A percentile compares a stretch with the other conserved stretches of the same genome.
These are phyloP conservation scores for Geotrichum australiense DNA, from an alignment of 1,139 yeast genomes.

Conservation along the genomic window DNA sequence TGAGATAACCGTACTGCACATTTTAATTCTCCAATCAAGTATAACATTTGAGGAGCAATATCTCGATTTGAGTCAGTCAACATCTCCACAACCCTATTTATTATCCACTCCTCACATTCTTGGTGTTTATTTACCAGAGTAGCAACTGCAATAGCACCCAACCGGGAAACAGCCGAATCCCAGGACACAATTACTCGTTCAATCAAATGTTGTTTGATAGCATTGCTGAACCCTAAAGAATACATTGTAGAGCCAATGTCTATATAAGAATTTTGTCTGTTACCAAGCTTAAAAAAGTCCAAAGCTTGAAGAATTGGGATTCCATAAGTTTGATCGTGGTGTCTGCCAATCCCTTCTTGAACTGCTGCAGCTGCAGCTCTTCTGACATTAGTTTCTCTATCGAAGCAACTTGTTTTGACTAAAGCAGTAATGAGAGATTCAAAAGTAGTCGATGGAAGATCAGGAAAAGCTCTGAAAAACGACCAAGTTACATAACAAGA, in stretches of 20 bases:
- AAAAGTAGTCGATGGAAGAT: conserved; percentile 28
- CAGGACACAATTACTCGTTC: conserved; percentile 31
- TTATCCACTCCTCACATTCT: not conserved
- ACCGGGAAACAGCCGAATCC: conserved; percentile 38
- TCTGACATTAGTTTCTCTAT: conserved; percentile 64
- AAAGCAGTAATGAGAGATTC: conserved; percentile 28
- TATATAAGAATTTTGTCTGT: conserved; percentile 36
- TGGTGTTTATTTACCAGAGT: conserved; percentile 6
- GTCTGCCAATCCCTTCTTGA: conserved; percentile 79
- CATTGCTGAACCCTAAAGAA: conserved; percentile 30
- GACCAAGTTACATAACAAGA: conserved; percentile 75
- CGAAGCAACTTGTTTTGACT: conserved; percentile 54
- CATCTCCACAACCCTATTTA: not conserved
- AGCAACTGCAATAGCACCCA: conserved; percentile 30
- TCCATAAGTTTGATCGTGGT: conserved; percentile 39
- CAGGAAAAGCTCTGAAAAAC: conserved; percentile 39
- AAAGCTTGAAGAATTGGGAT: conserved; percentile 55
- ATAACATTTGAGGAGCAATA: conserved; percentile 21
- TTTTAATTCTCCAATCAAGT: conserved; percentile 23
- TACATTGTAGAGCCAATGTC: conserved; percentile 34
- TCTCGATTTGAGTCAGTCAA: conserved; percentile 1
- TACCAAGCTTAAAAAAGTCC: conserved; percentile 43
- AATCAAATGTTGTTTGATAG: conserved; percentile 16
- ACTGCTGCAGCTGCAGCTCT: conserved; percentile 81
- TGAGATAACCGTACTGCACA: not conserved